Percentiles rank a stretch among this genome's conserved stretches.
phyloP scores from a whole-genome alignment of 306 rosid species.

The Citrullus mucosospermus region DNA sequence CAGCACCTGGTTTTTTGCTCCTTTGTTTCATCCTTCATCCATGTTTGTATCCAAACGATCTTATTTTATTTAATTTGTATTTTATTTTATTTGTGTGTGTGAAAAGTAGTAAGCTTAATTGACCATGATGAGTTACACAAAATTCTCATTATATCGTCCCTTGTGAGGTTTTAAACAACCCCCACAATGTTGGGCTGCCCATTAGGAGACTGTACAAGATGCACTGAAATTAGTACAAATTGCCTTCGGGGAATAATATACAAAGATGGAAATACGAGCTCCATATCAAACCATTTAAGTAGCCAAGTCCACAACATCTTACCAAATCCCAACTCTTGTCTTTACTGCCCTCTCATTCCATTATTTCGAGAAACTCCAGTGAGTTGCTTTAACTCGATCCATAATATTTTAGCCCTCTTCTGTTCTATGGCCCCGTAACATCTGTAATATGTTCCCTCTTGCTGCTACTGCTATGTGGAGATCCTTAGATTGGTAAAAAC shows the following conservation, averaged over 20 bases:
- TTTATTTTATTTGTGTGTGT: neutral
- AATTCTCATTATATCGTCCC: neutral
- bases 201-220: neutral
- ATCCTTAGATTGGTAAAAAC: neutral
- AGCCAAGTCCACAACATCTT: neutral
- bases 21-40: slow-evolving; percentile 45
- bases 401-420: neutral
- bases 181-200: neutral
- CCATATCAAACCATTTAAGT: neutral
- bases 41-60: slow-evolving; percentile 30
- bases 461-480: neutral
- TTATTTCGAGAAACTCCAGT: neutral
- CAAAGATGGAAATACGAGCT: neutral
- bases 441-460: neutral
- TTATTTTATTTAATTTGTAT: neutral
- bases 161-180: neutral
- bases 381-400: neutral
- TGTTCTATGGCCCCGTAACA: neutral
- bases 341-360: neutral
- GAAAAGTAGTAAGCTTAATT: neutral
- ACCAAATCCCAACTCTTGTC: neutral
- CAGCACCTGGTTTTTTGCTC: slow-evolving; percentile 63
- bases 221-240: neutral
- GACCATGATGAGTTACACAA: neutral
- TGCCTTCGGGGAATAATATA: neutral